Evolutionary conservation across 192 early-diverging fungal genomes (phyloP), one percentile per base, ranked within the genome.

Genomic region (Umbelopsis sp.): DNA sequence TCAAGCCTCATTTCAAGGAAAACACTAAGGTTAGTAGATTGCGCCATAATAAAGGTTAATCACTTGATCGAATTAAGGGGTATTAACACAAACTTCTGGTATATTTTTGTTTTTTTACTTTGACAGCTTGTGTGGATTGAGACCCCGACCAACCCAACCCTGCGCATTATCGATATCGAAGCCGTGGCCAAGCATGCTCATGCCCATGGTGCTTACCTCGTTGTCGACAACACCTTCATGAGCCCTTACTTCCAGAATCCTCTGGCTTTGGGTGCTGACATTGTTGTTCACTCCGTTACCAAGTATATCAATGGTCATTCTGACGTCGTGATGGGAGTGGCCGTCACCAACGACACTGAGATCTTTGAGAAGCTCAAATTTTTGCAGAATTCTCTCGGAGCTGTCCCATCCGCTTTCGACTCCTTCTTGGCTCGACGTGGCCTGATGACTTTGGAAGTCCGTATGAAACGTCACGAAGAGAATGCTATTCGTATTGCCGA

Each of bases 261-360:
- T 9, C 87, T 99, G 18, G 72, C 81, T 15, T 85, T 98, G 55
- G 97, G 96, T 51, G 97, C 96, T n/a, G 97, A 99, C 77, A 88
- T 99, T 71, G 96, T 97, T 18, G 92, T 98, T 11, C 95, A 99
- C 83, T 97, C 95, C 20, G 95, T 96, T 22, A 99, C 96, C 67
- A 98, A 98, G 81, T 99, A 98, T 82, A 92, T 99, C 78, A 98
- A 98, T 83, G 96, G 97, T 50, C 96, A 99, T 81, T 97, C 95
- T 22, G 97, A 99, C 81, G 96, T 97, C 25, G 92, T 99, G 18
- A 97, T 98, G 94, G 97, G 97, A 76, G 87, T 96, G 35, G 94
- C 94, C 21, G 87, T 91, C 21, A 96, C 94, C 58, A 92, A 87
- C 78, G 75, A 87, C 77, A 88, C 91, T 25, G 87, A 82, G 52